These are phyloP conservation scores for Jimgerdemannia flammicorona DNA, from an alignment of 192 early-diverging fungal genomes.

Conservation along the genomic window DNA sequence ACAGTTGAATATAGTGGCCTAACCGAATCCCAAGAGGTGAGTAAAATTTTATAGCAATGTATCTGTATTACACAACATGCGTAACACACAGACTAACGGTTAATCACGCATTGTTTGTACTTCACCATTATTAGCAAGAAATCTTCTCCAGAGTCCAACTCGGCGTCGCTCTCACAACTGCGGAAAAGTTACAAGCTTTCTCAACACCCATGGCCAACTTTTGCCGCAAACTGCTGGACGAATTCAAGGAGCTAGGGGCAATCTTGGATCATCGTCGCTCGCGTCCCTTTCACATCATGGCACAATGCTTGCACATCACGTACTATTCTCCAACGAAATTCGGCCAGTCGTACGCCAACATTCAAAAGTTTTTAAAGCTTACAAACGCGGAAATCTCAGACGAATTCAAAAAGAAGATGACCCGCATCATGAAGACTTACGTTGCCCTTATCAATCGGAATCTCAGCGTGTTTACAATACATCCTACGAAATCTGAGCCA, in stretches of 20 bases:
- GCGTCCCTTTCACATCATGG: neutral
- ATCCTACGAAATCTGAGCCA: neutral
- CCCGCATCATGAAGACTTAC: neutral
- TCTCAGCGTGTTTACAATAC: neutral
- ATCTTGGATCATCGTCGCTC: neutral
- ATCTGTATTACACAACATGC: neutral
- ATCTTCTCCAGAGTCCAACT: slow-evolving; percentile 28
- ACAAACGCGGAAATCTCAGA: neutral
- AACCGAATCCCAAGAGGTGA: slow-evolving; percentile 18
- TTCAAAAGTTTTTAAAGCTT: neutral
- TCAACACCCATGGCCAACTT: slow-evolving; percentile 16
- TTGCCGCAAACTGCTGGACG: neutral
- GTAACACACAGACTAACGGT: neutral
- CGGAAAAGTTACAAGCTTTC: slow-evolving; percentile 23
- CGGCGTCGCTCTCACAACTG: slow-evolving; percentile 19
- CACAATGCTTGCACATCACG: neutral
- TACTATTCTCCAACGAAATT: neutral
- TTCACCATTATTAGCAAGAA: slow-evolving; percentile 11
- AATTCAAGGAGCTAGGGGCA: neutral
- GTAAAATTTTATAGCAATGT: neutral
- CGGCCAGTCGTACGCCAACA: neutral
- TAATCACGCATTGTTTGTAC: slow-evolving; percentile 3
- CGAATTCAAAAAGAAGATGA: neutral
- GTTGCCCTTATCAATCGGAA: neutral
- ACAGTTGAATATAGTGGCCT: slow-evolving; percentile 25